Conservation (phyloP, 1,139 yeast species). For the Zygoascus meyerae region DNA sequence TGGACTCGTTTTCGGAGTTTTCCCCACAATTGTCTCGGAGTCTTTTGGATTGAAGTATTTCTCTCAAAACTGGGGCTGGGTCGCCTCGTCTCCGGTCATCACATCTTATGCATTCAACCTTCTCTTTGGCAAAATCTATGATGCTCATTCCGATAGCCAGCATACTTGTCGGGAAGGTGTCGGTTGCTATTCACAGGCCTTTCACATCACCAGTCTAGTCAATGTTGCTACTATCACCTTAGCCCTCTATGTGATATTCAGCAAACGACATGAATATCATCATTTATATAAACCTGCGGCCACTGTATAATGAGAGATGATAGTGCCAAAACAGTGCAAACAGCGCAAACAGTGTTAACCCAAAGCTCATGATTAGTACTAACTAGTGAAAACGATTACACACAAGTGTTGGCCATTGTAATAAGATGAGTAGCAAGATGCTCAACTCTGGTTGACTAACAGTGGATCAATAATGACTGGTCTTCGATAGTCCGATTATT, state of each 20-base stretch:
- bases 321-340: no score
- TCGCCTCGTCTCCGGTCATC: slow-evolving; percentile 35
- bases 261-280: slow-evolving; percentile 9
- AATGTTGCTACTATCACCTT: slow-evolving; percentile 36
- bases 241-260: slow-evolving; percentile 25
- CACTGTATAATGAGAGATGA: not conserved
- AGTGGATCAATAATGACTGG: no score
- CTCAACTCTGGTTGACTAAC: no score
- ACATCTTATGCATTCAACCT: slow-evolving; percentile 31
- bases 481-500: no score
- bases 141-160: slow-evolving; percentile 26
- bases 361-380: no score
- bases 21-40: slow-evolving; percentile 71
- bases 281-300: not conserved
- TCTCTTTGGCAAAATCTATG: slow-evolving; percentile 34
- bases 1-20: slow-evolving; percentile 70
- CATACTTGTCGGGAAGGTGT: slow-evolving; percentile 26
- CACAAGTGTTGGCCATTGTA: no score
- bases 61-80: slow-evolving; percentile 72
- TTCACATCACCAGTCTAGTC: slow-evolving; percentile 30
- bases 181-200: slow-evolving; percentile 26
- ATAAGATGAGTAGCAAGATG: no score
- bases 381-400: no score
- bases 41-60: slow-evolving; percentile 63
- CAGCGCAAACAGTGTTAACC: no score